phyloP scores from a whole-genome alignment of 2,329 filamentous ascomycete genomes.

The Dothideomycetes sp. region DNA sequence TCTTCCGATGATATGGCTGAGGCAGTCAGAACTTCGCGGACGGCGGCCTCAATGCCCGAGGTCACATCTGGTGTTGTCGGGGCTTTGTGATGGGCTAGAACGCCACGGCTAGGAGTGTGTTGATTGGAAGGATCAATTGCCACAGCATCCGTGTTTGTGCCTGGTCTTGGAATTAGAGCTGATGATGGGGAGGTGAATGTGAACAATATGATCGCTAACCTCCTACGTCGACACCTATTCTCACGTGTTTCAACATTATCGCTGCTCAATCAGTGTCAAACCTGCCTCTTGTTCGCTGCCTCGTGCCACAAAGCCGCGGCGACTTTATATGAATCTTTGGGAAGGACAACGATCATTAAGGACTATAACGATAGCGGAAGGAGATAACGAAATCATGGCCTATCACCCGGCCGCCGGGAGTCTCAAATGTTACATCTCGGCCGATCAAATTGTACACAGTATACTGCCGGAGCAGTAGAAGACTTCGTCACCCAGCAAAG shows the following conservation, averaged over 20 bases:
- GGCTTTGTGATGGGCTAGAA: conserved; percentile 25
- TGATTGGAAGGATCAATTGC: conserved; percentile 19
- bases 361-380: too few relatives aligned
- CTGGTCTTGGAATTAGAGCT: conserved; percentile 5
- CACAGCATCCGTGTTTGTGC: conserved; percentile 25
- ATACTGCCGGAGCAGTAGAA: too few relatives aligned
- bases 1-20: conserved; percentile 21
- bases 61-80: conserved; percentile 31
- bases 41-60: conserved; percentile 28
- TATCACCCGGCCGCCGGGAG: too few relatives aligned
- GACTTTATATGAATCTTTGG: too few relatives aligned
- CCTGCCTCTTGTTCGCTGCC: too few relatives aligned
- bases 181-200: neutral
- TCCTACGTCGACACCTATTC: conserved; percentile 34
- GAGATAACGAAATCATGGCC: too few relatives aligned
- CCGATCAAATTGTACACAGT: too few relatives aligned
- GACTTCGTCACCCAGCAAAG: too few relatives aligned
- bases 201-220: conserved; percentile 15
- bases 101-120: conserved; percentile 14
- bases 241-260: conserved; percentile 22
- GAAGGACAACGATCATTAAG: too few relatives aligned
- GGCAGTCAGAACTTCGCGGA: conserved; percentile 24
- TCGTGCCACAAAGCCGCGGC: too few relatives aligned
- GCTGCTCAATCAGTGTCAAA: too few relatives aligned
- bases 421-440: too few relatives aligned